phyloP scores from a whole-genome alignment of 2,329 filamentous ascomycete genomes.

The Ceratocystis colombiana region DNA sequence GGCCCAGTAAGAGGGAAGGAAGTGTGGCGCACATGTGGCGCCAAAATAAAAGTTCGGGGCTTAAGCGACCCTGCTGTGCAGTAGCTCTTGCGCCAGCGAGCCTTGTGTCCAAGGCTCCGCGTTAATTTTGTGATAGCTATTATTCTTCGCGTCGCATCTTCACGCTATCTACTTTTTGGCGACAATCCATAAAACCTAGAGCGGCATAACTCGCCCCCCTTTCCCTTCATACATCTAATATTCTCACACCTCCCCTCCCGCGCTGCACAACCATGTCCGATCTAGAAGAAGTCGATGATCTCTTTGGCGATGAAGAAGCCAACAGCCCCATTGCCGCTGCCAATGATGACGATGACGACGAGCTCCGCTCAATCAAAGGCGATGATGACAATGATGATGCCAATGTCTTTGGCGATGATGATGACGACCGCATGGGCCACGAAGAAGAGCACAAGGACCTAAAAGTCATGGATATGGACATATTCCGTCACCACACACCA shows the following conservation, averaged over 20 bases:
- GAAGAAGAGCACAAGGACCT: conserved; percentile 37
- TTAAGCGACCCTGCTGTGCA: background rate
- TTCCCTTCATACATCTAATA: background rate
- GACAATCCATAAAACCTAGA: background rate
- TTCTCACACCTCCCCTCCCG: background rate
- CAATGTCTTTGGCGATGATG: conserved; percentile 20
- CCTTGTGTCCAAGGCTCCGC: conserved; percentile 25
- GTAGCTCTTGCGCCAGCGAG: conserved; percentile 3
- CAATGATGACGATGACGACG: conserved; percentile 47
- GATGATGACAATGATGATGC: conserved; percentile 34
- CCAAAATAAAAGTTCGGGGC: background rate
- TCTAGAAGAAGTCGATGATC: conserved; percentile 49
- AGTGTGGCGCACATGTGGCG: no score
- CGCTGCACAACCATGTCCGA: conserved; percentile 40
- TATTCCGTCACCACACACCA: conserved; percentile 60
- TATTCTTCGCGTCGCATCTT: conserved; percentile 21
- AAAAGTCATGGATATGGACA: conserved; percentile 52
- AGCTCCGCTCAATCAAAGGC: conserved; percentile 44
- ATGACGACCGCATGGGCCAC: conserved; percentile 23
- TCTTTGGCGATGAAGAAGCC: conserved; percentile 52
- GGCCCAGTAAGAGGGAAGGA: no score
- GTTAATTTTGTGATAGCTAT: conserved; percentile 16
- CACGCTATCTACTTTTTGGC: background rate
- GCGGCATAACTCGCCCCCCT: background rate
- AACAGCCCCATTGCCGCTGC: conserved; percentile 50